These are phyloP conservation scores for Trametes maxima DNA, from an alignment of 768 basidiomycete genomes.

Conservation along the genomic window DNA sequence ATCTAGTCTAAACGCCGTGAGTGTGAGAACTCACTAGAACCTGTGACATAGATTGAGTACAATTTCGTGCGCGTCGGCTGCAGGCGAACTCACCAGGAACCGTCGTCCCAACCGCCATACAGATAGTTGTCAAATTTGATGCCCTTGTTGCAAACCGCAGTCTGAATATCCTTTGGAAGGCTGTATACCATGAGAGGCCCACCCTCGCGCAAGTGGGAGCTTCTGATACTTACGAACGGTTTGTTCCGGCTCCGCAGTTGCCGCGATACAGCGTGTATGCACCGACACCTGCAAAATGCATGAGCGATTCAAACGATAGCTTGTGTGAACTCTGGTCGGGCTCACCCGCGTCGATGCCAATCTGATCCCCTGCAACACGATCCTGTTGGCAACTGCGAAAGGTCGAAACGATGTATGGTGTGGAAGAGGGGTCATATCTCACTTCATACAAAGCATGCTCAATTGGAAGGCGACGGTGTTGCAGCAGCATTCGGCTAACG, in stretches of 20 bases:
- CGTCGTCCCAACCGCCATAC: conserved; percentile 16
- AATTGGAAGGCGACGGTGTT: conserved; percentile 12
- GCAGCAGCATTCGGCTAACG: conserved; percentile 14
- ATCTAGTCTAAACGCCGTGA: background rate
- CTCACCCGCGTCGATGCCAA: conserved; percentile 12
- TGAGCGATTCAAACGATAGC: too few species aligned
- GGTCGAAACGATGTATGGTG: background rate
- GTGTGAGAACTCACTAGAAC: conserved; percentile 19
- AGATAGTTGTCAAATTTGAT: conserved; percentile 22
- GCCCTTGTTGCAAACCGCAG: conserved; percentile 18
- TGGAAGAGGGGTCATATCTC: background rate
- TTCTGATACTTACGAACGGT: conserved; percentile 7
- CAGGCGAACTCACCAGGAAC: conserved; percentile 5
- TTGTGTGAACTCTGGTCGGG: background rate
- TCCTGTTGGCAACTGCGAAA: conserved; percentile 7
- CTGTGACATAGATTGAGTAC: background rate
- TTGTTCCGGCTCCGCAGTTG: conserved; percentile 19
- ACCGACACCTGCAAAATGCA: background rate
- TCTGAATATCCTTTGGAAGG: conserved; percentile 16
- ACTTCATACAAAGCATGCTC: conserved; percentile 20
- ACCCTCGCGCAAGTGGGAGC: background rate
- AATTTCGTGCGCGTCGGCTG: background rate
- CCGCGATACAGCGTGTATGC: conserved; percentile 5
- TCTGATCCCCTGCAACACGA: background rate
- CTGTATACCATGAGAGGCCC: background rate